Percentiles rank a stretch among this genome's conserved stretches.
These are phyloP conservation scores for Trichophyton verrucosum DNA, from an alignment of 2,329 filamentous ascomycete genomes.

Conservation along the genomic window DNA sequence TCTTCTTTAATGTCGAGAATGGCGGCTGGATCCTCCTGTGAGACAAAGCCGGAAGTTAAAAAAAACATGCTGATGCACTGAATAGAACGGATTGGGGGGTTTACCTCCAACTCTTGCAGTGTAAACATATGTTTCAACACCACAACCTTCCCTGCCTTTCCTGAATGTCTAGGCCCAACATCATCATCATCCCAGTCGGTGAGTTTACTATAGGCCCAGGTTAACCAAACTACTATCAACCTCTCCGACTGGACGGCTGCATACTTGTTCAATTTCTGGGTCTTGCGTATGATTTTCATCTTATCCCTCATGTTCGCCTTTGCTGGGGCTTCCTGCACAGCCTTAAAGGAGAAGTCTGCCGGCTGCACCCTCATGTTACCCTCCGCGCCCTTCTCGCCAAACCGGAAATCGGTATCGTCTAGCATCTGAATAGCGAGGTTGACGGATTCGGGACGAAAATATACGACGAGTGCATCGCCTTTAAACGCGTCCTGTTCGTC, in stretches of 20 bases:
- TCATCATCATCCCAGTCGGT: conserved; percentile 95
- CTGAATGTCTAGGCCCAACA: conserved; percentile 44
- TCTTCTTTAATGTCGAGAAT: conserved; percentile 90
- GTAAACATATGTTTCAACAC: conserved; percentile 93
- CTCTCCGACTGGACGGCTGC: background rate
- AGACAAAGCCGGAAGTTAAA: background rate
- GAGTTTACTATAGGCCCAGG: conserved; percentile 50
- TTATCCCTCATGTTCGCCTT: conserved; percentile 54
- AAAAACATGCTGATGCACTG: background rate
- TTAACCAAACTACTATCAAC: background rate
- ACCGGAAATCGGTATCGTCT: conserved; percentile 55
- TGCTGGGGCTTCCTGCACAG: conserved; percentile 53
- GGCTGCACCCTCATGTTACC: conserved; percentile 68
- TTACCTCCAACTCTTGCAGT: conserved; percentile 58
- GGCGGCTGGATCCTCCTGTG: conserved; percentile 60
- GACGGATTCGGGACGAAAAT: conserved; percentile 92
- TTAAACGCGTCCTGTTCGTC: conserved; percentile 77
- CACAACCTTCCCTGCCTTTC: conserved; percentile 63
- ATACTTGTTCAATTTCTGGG: conserved; percentile 66
- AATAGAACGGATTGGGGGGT: conserved; percentile 2
- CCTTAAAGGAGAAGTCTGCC: conserved; percentile 87
- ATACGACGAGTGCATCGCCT: conserved; percentile 83
- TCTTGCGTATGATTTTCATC: conserved; percentile 81
- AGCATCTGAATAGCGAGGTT: conserved; percentile 47
- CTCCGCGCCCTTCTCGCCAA: conserved; percentile 39